phyloP scores from a whole-genome alignment of 495 filamentous ascomycete species.

The Durotheca rogersii region DNA sequence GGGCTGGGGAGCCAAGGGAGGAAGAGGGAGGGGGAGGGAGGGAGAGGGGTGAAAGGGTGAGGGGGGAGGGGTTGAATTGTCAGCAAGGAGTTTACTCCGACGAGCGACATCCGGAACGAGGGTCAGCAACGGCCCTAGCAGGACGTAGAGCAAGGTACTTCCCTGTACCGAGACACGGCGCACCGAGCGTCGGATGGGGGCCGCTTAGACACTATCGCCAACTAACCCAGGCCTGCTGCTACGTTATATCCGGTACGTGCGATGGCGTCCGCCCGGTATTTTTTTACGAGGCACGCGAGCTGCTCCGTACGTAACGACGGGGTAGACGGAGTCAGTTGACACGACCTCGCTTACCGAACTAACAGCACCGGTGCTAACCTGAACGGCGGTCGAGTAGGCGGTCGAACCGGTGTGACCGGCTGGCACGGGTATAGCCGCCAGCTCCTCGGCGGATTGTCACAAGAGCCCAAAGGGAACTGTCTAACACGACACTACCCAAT shows the following conservation, averaged over 20 bases:
- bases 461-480: slow-evolving; percentile 5
- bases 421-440: slow-evolving; percentile 21
- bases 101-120: not conserved
- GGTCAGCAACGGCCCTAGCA: slow-evolving; percentile 5
- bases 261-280: slow-evolving; percentile 2
- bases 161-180: slow-evolving; percentile 6
- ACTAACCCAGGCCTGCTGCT: too few species aligned
- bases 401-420: slow-evolving; percentile 12
- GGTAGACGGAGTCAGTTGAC: slow-evolving; percentile 32
- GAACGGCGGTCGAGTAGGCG: not conserved
- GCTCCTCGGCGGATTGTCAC: slow-evolving; percentile 16
- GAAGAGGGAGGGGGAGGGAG: not conserved
- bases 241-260: not conserved
- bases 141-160: not conserved
- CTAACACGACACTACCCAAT: slow-evolving; percentile 12
- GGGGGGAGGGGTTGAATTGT: not conserved
- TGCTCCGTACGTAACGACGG: slow-evolving; percentile 27
- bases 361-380: slow-evolving; percentile 1
- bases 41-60: too few species aligned
- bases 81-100: slow-evolving; percentile 14
- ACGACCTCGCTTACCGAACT: slow-evolving; percentile 19
- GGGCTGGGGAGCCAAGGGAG: slow-evolving; percentile 23
- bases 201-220: too few species aligned
- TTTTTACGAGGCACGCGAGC: slow-evolving; percentile 1
- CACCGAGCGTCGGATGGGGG: too few species aligned